Evolutionary conservation across 139 green algal genomes (phyloP), one percentile per base, ranked within the genome.

Genomic region (Asterochloris sp.): DNA sequence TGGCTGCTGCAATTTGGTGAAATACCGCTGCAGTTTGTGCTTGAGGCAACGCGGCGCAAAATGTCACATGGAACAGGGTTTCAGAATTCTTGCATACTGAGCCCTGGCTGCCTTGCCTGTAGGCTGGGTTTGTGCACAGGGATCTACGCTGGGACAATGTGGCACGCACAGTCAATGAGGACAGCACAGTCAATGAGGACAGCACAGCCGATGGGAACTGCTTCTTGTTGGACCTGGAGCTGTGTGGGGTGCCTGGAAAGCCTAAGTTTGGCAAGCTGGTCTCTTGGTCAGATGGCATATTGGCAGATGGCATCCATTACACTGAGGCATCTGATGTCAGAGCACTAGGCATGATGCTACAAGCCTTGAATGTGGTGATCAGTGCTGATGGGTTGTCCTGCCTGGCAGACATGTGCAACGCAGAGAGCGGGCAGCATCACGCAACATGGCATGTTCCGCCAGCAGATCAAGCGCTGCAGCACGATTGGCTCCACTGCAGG

Each of bases 171-270:
- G 0, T 62, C 10, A 28, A 77, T 0, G 60, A 13, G n/a, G n/a
- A n/a, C n/a, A n/a, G 73, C 16, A 77, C 73, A 26, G 0, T 62
- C 10, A 28, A 77, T 0, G 60, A 13, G n/a, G n/a, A n/a, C n/a
- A n/a, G 73, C 16, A 77, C 73, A 26, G 0, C 24, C 10, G 73
- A 77, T 0, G 60, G n/a, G 73, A 28, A 27, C 16, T 77, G 60
- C 73, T 77, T 77, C 60, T 77, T 77, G n/a, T 11, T 77, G 0
- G 73, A 77, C 24, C 73, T 77, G 73, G 73, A 77, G 73, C 54
- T 28, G 24, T 77, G 73, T 77, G 27, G 21, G 54, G 54, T 27
- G 73, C 27, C 73, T 62, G 73, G 60, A 23, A 62, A 77, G n/a
- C 16, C 10, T 0, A 27, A 13, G 21, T 1, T 23, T 26, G 1